Evolutionary conservation across 495 filamentous ascomycete species (phyloP).

Genomic region (Trichoderma gamsii): DNA sequence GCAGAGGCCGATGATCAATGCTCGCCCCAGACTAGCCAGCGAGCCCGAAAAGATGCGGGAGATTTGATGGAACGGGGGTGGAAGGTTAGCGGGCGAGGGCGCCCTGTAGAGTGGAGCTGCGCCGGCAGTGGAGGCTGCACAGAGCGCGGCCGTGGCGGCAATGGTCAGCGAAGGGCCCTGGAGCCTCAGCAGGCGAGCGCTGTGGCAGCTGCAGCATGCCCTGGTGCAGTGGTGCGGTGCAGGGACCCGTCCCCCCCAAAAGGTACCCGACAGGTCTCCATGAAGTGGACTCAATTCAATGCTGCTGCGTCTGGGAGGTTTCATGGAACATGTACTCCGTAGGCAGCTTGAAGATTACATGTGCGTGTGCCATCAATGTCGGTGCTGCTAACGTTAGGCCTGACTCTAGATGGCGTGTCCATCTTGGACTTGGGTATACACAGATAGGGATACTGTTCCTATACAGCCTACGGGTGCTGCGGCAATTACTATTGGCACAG

Average conservation of each 20-base stretch:
- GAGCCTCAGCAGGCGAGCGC: conserved; percentile 1
- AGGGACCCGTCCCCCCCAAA: background rate
- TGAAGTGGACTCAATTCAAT: conserved; percentile 1
- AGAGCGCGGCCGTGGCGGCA: background rate
- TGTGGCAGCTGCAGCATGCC: background rate
- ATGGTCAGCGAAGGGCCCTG: background rate
- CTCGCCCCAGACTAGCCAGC: conserved; percentile 14
- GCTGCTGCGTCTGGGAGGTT: background rate
- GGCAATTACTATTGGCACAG: too few species aligned
- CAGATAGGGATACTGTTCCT: too few species aligned
- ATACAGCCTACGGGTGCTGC: too few species aligned
- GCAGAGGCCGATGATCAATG: conserved; percentile 9
- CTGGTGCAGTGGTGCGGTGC: conserved; percentile 6
- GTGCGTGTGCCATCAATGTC: too few species aligned
- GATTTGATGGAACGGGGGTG: conserved; percentile 13
- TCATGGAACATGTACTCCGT: background rate
- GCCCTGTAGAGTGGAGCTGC: conserved; percentile 10
- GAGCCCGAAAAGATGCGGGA: background rate
- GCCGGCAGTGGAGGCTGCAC: background rate
- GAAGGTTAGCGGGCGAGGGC: background rate
- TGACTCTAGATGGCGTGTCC: too few species aligned
- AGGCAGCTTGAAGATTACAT: background rate
- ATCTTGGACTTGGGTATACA: too few species aligned
- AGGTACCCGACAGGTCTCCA: too few species aligned
- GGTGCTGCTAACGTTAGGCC: too few species aligned